Evolutionary conservation across 2,329 filamentous ascomycete genomes (phyloP).

Genomic region (Fusarium nanum): DNA sequence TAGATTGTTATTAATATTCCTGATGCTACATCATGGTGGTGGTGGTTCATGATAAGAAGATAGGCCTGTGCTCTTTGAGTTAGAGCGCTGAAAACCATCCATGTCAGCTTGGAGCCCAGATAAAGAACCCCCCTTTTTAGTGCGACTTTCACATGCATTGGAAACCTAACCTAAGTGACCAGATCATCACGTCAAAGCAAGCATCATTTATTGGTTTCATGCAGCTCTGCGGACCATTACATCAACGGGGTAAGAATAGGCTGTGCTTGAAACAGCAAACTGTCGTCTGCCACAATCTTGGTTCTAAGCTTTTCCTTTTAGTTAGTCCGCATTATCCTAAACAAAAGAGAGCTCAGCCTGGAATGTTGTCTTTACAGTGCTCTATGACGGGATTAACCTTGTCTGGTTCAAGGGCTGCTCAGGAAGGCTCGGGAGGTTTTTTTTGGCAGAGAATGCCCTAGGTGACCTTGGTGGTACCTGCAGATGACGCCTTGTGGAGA

Average conservation of each 20-base stretch:
- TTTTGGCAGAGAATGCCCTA: neutral
- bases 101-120: slow-evolving; percentile 19
- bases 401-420: slow-evolving; percentile 12
- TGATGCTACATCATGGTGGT: slow-evolving; percentile 10
- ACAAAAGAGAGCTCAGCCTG: slow-evolving; percentile 6
- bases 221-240: slow-evolving; percentile 20
- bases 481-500: neutral
- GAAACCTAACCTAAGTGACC: slow-evolving; percentile 39
- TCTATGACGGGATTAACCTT: slow-evolving; percentile 35
- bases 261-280: slow-evolving; percentile 16
- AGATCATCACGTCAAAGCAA: slow-evolving; percentile 47
- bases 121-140: slow-evolving; percentile 44
- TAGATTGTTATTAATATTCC: slow-evolving; percentile 1
- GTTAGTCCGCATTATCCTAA: neutral
- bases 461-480: slow-evolving; percentile 38
- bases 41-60: slow-evolving; percentile 27
- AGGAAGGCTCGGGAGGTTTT: slow-evolving; percentile 17
- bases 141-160: slow-evolving; percentile 47
- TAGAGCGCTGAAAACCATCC: slow-evolving; percentile 2
- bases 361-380: slow-evolving; percentile 38
- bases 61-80: slow-evolving; percentile 31
- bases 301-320: neutral
- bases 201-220: slow-evolving; percentile 41
- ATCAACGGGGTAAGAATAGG: neutral
- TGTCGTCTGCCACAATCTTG: slow-evolving; percentile 19